Conservation (phyloP, 1,284 basidiomycete genomes). For the Naganishia albida region DNA sequence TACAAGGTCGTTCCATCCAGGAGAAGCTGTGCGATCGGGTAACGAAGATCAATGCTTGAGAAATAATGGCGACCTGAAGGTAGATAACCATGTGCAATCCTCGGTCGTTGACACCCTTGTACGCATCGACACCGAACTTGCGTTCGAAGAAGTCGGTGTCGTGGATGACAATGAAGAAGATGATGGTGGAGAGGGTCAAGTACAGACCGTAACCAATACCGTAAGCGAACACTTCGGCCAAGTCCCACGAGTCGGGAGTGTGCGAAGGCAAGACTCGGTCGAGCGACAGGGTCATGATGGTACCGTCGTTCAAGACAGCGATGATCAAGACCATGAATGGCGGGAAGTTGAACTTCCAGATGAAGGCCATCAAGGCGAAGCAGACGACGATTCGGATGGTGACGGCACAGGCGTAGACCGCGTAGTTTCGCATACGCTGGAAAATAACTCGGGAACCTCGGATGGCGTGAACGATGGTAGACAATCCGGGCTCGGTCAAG, state of each 20-base stretch:
- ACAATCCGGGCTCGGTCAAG: conserved; percentile 90
- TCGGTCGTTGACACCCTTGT: conserved; percentile 54
- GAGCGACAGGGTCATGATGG: conserved; percentile 97
- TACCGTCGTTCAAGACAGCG: conserved; percentile 94
- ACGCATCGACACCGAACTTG: conserved; percentile 71
- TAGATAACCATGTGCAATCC: conserved; percentile 67
- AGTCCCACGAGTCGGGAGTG: conserved; percentile 92
- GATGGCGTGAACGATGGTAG: conserved; percentile 95
- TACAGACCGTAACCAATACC: conserved; percentile 94
- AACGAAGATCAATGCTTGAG: conserved; percentile 95
- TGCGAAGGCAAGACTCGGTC: conserved; percentile 92
- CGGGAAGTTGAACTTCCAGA: conserved; percentile 97
- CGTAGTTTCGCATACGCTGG: conserved; percentile 96
- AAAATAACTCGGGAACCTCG: conserved; percentile 93
- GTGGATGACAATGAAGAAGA: conserved; percentile 79
- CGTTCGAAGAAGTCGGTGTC: conserved; percentile 86
- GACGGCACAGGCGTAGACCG: conserved; percentile 70
- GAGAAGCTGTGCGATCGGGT: conserved; percentile 95
- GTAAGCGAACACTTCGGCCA: conserved; percentile 93
- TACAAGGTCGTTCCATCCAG: conserved; percentile 88
- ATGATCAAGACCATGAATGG: conserved; percentile 99
- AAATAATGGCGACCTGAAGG: conserved; percentile 89
- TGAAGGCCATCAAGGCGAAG: conserved; percentile 92
- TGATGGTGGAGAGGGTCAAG: conserved; percentile 83
- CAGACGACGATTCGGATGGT: conserved; percentile 98